A percentile compares a stretch with the other conserved stretches of the same genome.
phyloP scores from a whole-genome alignment of 1,139 yeast species.

The Pichia sp. region DNA sequence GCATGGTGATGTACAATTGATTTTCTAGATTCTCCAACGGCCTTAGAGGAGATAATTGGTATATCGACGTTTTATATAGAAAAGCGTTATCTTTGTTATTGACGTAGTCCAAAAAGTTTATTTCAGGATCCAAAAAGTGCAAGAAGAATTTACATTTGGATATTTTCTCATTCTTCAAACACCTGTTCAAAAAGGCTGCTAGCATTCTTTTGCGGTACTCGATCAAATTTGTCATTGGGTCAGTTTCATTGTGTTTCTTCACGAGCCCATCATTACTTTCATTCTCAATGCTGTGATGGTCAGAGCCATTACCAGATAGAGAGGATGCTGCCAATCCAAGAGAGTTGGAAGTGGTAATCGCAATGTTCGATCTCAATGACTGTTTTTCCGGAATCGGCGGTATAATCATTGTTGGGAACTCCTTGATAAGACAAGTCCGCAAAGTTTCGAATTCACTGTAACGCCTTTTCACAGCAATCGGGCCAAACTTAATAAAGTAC shows the following conservation, averaged over 20 bases:
- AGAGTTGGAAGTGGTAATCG: constrained; percentile 28
- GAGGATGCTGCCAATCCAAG: constrained; percentile 17
- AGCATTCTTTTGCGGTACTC: constrained; percentile 74
- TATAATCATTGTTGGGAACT: constrained; percentile 76
- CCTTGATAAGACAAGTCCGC: constrained; percentile 59
- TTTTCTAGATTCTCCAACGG: constrained; percentile 30
- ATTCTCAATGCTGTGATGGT: constrained; percentile 1
- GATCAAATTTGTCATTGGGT: constrained; percentile 33
- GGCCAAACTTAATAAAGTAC: constrained; percentile 66
- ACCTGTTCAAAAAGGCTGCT: constrained; percentile 71
- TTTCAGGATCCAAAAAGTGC: constrained; percentile 79
- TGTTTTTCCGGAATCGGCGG: constrained; percentile 98
- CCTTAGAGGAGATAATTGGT: constrained; percentile 27
- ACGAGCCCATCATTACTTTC: constrained; percentile 1
- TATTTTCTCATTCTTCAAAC: constrained; percentile 54
- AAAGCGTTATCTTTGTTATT: constrained; percentile 21
- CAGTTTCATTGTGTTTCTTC: constrained; percentile 1
- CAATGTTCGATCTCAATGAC: constrained; percentile 35
- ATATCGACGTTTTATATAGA: constrained; percentile 28
- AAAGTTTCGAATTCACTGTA: constrained; percentile 90
- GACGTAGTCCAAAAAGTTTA: constrained; percentile 55
- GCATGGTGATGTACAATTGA: constrained; percentile 32
- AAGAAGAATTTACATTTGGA: constrained; percentile 60
- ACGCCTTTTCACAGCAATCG: constrained; percentile 69
- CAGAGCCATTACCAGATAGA: background rate